Conservation (phyloP, 306 rosid genomes). For the Fagus sylvatica region DNA sequence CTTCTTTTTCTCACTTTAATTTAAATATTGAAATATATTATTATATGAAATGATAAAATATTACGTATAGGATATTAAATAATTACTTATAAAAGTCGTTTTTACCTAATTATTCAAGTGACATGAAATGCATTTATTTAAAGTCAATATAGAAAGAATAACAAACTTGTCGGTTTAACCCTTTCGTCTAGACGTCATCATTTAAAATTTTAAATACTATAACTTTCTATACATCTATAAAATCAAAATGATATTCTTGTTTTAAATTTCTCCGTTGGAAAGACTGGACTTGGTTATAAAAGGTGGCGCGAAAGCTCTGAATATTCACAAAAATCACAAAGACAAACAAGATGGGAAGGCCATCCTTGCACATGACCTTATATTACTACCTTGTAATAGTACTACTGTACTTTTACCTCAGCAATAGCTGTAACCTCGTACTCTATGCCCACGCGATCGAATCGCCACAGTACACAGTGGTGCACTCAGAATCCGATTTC, state of each 20-base stretch:
- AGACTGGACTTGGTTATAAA: not conserved
- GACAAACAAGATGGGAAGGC: constrained; percentile 32
- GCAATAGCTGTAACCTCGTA: not conserved
- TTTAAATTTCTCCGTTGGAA: too few relatives aligned
- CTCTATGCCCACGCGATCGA: constrained; percentile 40
- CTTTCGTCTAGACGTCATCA: not conserved
- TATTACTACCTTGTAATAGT: constrained; percentile 14
- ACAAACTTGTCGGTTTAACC: not conserved
- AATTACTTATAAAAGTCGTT: too few relatives aligned
- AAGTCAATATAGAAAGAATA: not conserved
- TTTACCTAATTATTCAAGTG: too few relatives aligned
- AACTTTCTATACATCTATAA: too few relatives aligned
- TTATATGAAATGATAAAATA: too few relatives aligned
- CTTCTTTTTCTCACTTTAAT: too few relatives aligned
- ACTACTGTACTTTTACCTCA: constrained; percentile 24
- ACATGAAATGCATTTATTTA: too few relatives aligned
- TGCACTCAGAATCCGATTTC: constrained; percentile 56
- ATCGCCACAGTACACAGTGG: constrained; percentile 52
- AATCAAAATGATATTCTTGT: too few relatives aligned
- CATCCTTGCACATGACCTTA: constrained; percentile 6
- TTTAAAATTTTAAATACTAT: too few relatives aligned
- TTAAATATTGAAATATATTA: too few relatives aligned
- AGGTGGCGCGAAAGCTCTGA: not conserved
- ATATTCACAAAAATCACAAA: not conserved
- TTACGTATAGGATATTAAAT: too few relatives aligned